Evolutionary conservation across 2,329 filamentous ascomycete species (phyloP).

Genomic region (Colletotrichum navitas): DNA sequence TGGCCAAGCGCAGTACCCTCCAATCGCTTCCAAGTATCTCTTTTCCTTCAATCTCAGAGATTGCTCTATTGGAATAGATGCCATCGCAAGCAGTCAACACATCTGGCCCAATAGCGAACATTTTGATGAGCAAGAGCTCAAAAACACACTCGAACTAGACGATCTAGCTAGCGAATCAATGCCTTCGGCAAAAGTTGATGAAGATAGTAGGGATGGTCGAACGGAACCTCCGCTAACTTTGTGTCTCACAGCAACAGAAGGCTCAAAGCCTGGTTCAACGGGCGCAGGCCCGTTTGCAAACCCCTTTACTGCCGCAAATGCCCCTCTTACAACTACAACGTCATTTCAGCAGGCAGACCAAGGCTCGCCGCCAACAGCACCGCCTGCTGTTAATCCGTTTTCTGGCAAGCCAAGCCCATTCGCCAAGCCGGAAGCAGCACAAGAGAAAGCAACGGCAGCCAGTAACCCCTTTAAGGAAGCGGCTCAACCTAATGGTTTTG

Average conservation of each 20-base stretch:
- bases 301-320: constrained; percentile 20
- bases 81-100: not conserved
- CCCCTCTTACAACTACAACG: not conserved
- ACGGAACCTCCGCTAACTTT: constrained; percentile 32
- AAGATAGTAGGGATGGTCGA: not conserved
- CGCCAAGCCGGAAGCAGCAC: constrained; percentile 6
- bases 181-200: not conserved
- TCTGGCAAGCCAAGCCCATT: constrained; percentile 22
- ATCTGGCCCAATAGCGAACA: no score
- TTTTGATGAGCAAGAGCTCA: not conserved
- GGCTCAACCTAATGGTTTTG: constrained; percentile 17
- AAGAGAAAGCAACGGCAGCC: constrained; percentile 2
- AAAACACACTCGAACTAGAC: not conserved
- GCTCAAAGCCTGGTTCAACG: constrained; percentile 1
- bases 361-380: constrained; percentile 11
- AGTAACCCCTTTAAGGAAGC: constrained; percentile 27
- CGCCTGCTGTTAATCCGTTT: constrained; percentile 28
- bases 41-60: not conserved
- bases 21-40: not conserved
- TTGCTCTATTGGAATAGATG: not conserved
- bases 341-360: constrained; percentile 2
- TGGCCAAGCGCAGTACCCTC: not conserved
- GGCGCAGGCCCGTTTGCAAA: constrained; percentile 22
- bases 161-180: not conserved
- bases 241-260: constrained; percentile 23